Base-by-base conservation (phyloP, 2,329 filamentous ascomycete species). In the Monosporascus sp. region DNA sequence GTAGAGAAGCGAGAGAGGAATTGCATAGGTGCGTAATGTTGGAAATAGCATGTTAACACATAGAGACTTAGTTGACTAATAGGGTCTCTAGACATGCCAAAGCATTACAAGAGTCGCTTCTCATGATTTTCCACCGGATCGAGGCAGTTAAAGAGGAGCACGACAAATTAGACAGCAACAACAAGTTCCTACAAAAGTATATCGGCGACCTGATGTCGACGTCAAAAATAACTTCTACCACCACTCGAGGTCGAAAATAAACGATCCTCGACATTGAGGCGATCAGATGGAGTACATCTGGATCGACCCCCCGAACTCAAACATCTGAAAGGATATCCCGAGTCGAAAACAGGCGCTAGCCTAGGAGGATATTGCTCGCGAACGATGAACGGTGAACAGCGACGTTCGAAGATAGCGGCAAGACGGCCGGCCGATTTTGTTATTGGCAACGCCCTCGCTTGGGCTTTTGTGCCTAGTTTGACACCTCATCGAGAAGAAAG, bases 121-220 rank as follows among this genome's bases (percentile, higher is more conserved):
- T 95, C 56, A 89, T 88, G 58, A 88, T 97, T 44, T 90, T 96
- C 60, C 90, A 96, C 71, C 88, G 91, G 49, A 95, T 97, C 68
- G 94, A 99, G 67, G 89, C 90, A 31, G 92, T 97, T 58, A 90
- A 91, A 70, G 87, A 89, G 62, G 93, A 97, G 68, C 92, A 99
- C 68, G 90, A 97, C 74, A 97, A 96, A 72, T 84, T 99, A 51
- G 92, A 97, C 71, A 94, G 82, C 70, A 92, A 97, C 70, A 99
- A 99, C 79, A 93, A 91, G 65, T 97, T 97, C 67, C 75, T 99
- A 47, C 93, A 97, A 71, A 96, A 96, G 70, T 97, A 97, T 69
- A 97, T 97, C 64, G 93, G 93, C 59, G 93, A 96, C 66, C 79
- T 97, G 52, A 97, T 96, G 83, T 89, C 90, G 61, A 88, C 85